Evolutionary conservation across 352 stramenopile species (phyloP).

Genomic region (Phytophthora sp.): DNA sequence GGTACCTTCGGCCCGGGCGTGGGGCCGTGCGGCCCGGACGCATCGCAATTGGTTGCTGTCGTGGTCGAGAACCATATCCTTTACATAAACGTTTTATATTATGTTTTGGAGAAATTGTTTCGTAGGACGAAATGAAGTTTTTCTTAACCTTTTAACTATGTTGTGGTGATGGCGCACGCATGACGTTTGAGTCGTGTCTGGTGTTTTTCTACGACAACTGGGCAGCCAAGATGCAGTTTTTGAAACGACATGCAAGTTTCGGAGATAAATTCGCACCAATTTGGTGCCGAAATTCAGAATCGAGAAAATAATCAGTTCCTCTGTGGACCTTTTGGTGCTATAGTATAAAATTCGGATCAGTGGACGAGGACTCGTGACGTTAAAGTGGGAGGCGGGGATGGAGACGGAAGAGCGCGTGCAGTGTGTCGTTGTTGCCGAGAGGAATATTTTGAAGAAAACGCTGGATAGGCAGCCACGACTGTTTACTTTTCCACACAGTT

Average conservation of each 20-base stretch:
- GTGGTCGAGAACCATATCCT: conserved; percentile 63
- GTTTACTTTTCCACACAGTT: conserved; percentile 44
- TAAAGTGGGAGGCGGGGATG: conserved; percentile 64
- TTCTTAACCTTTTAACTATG: conserved; percentile 40
- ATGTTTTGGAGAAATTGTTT: background rate
- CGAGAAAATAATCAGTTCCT: background rate
- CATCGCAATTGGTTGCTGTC: conserved; percentile 56
- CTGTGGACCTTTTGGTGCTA: conserved; percentile 1
- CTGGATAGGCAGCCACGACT: conserved; percentile 38
- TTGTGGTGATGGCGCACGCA: conserved; percentile 29
- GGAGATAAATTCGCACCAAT: background rate
- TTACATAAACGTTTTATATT: conserved; percentile 1
- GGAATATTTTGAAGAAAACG: conserved; percentile 59
- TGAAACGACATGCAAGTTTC: conserved; percentile 64
- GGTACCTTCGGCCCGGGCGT: conserved; percentile 58
- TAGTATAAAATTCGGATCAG: conserved; percentile 70
- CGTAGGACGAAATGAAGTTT: conserved; percentile 8
- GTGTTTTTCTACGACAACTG: conserved; percentile 84
- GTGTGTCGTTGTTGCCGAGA: conserved; percentile 67
- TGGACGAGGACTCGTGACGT: conserved; percentile 54
- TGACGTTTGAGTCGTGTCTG: conserved; percentile 53
- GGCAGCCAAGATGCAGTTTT: conserved; percentile 60
- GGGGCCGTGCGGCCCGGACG: conserved; percentile 64
- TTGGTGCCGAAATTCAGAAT: background rate
- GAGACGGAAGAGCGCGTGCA: conserved; percentile 68